Percentiles rank a stretch among this genome's conserved stretches.
These are phyloP conservation scores for Rubia yunnanensis DNA, from an alignment of 257 asterid genomes.

Conservation along the genomic window DNA sequence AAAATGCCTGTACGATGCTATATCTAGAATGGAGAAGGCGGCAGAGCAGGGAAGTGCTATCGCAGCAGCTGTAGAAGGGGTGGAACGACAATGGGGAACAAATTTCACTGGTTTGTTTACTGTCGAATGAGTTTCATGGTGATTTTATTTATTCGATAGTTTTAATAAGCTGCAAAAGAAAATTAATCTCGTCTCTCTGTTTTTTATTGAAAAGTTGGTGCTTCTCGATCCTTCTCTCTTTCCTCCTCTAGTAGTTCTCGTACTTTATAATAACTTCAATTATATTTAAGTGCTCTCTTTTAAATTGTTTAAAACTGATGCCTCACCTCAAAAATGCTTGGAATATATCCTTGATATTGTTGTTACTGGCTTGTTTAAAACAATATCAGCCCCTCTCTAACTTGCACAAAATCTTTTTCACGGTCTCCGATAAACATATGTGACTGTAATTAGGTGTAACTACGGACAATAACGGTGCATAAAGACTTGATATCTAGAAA, in stretches of 20 bases:
- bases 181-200: neutral
- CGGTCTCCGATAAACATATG: too few relatives aligned
- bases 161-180: neutral
- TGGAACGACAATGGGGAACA: constrained; percentile 86
- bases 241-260: neutral
- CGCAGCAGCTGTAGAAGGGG: constrained; percentile 98
- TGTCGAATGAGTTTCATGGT: neutral
- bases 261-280: neutral
- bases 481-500: too few relatives aligned
- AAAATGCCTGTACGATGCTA: constrained; percentile 93
- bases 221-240: neutral
- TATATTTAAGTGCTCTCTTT: neutral
- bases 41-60: constrained; percentile 97
- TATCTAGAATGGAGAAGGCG: constrained; percentile 96
- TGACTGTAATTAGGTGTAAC: too few relatives aligned
- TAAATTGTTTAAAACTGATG: neutral
- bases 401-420: too few relatives aligned
- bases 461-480: too few relatives aligned
- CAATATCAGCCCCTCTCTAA: too few relatives aligned
- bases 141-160: neutral
- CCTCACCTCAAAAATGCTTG: neutral
- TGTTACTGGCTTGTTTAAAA: neutral
- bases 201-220: neutral
- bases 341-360: neutral
- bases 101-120: constrained; percentile 61